Conservation (phyloP, 1,139 yeast species). For the Blastobotrys proliferans region DNA sequence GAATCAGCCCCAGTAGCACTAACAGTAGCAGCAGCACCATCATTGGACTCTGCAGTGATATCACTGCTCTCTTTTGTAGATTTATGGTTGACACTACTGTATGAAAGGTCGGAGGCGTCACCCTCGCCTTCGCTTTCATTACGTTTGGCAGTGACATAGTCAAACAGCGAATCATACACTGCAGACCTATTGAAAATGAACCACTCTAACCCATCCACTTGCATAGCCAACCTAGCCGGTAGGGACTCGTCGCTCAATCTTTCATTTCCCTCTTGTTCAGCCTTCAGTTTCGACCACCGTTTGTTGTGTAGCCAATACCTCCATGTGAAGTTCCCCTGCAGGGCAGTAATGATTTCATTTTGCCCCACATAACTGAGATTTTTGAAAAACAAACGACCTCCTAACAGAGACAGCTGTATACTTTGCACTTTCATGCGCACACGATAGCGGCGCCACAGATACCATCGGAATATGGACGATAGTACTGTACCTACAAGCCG, state of each 20-base stretch:
- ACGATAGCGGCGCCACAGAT: constrained; percentile 60
- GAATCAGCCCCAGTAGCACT: neutral
- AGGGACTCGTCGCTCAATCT: constrained; percentile 39
- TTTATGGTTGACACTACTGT: neutral
- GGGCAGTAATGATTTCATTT: constrained; percentile 64
- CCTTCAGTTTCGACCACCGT: constrained; percentile 26
- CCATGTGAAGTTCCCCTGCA: constrained; percentile 80
- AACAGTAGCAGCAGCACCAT: neutral
- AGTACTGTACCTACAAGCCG: constrained; percentile 63
- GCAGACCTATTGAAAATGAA: constrained; percentile 74
- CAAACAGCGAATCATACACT: constrained; percentile 68
- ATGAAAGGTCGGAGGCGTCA: too few species aligned
- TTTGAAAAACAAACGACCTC: constrained; percentile 76
- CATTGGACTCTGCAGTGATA: neutral
- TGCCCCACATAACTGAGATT: constrained; percentile 67
- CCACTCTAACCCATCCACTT: constrained; percentile 73
- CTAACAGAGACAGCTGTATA: constrained; percentile 67
- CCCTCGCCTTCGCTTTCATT: neutral
- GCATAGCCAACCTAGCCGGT: constrained; percentile 58
- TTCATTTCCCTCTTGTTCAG: constrained; percentile 12
- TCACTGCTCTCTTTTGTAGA: neutral
- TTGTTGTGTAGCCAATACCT: constrained; percentile 67
- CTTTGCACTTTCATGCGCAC: constrained; percentile 66
- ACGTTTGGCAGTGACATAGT: constrained; percentile 24
- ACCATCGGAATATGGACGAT: constrained; percentile 47